These are phyloP conservation scores for Neonectria coccinea DNA, from an alignment of 2,329 filamentous ascomycete genomes.

Conservation along the genomic window DNA sequence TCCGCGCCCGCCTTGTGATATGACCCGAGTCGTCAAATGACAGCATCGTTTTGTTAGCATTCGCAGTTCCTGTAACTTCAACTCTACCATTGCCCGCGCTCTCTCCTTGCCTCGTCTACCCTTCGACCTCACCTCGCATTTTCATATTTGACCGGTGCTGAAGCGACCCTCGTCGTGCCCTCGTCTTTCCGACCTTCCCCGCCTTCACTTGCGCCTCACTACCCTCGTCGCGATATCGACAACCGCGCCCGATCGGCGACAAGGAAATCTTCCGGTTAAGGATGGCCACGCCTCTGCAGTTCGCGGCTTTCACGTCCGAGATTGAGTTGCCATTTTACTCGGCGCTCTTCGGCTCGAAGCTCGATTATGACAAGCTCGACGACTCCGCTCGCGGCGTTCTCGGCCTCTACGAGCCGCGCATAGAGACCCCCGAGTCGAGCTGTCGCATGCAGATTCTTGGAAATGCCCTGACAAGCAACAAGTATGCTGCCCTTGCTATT, in stretches of 20 bases:
- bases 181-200: slow-evolving; percentile 25
- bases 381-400: slow-evolving; percentile 89
- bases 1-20: slow-evolving; percentile 38
- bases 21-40: slow-evolving; percentile 42
- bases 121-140: slow-evolving; percentile 6
- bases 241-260: slow-evolving; percentile 6
- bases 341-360: slow-evolving; percentile 90
- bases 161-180: slow-evolving; percentile 28
- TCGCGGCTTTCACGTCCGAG: slow-evolving; percentile 91
- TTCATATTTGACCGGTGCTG: slow-evolving; percentile 10
- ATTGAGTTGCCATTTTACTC: slow-evolving; percentile 97
- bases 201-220: slow-evolving; percentile 27
- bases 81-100: not conserved
- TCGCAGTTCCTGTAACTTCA: slow-evolving; percentile 18
- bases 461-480: slow-evolving; percentile 83
- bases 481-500: slow-evolving; percentile 67
- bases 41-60: slow-evolving; percentile 40
- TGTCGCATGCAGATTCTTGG: slow-evolving; percentile 92
- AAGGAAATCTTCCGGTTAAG: slow-evolving; percentile 39
- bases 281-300: slow-evolving; percentile 70
- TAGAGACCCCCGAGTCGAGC: slow-evolving; percentile 78
- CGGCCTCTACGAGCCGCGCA: slow-evolving; percentile 88
- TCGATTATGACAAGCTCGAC: slow-evolving; percentile 96
- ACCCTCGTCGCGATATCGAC: slow-evolving; percentile 20
- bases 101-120: not conserved